Conservation (phyloP, 192 early-diverging fungal species). For the Dispira simplex region DNA sequence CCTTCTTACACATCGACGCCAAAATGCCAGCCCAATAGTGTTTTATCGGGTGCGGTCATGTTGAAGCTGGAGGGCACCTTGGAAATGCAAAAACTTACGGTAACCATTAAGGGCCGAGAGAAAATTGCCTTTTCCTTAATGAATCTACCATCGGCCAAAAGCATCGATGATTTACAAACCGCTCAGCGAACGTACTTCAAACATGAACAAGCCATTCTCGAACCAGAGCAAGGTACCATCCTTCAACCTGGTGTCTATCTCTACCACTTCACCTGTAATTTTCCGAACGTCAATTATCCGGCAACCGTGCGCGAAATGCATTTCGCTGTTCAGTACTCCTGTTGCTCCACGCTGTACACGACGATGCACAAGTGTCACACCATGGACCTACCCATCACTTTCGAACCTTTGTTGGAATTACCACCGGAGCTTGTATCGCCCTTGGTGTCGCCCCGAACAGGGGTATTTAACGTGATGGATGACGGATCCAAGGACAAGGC, state of each 20-base stretch:
- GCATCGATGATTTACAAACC: constrained; percentile 2
- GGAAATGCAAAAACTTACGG: not conserved
- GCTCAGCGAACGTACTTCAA: not conserved
- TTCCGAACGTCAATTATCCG: constrained; percentile 6
- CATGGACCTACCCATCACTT: not conserved
- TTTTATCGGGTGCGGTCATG: not conserved
- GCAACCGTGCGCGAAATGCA: not conserved
- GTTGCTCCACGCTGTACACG: not conserved
- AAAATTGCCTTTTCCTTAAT: not conserved
- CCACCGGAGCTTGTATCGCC: not conserved
- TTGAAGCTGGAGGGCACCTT: not conserved
- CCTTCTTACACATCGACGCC: not conserved
- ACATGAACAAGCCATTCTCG: not conserved
- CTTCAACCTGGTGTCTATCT: not conserved
- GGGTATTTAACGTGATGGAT: not conserved
- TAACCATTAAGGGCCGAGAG: not conserved
- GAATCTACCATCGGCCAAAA: not conserved
- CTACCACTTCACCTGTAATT: not conserved
- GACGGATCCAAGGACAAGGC: not conserved
- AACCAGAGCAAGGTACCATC: not conserved
- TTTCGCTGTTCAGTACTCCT: not conserved
- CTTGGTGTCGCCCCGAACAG: not conserved
- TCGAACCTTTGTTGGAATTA: not conserved
- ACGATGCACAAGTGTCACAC: not conserved
- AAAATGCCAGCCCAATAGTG: not conserved